These are phyloP conservation scores for Ormosia semicastrata DNA, from an alignment of 306 rosid genomes.

Conservation along the genomic window DNA sequence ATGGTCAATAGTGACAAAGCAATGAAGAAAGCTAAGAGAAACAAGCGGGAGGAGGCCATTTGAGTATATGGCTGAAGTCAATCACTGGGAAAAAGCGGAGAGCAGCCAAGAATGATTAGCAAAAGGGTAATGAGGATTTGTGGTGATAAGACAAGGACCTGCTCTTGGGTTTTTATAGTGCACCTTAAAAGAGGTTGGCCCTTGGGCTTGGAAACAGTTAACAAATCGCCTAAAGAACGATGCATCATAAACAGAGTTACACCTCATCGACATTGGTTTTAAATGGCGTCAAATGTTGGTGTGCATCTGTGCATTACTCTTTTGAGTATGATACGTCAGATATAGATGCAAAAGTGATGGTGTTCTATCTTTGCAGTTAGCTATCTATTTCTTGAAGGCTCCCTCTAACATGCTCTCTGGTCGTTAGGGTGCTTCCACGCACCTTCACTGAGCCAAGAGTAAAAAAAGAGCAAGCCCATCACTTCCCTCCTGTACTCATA, in stretches of 20 bases:
- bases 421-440: too few relatives aligned
- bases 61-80: neutral
- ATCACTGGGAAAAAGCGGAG: neutral
- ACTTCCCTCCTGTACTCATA: too few relatives aligned
- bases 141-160: neutral
- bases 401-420: too few relatives aligned
- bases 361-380: neutral
- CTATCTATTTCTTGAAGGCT: neutral
- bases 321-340: neutral
- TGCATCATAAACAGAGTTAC: neutral
- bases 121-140: neutral
- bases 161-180: neutral
- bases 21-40: conserved; percentile 10
- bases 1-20: conserved; percentile 10
- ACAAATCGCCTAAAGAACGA: neutral
- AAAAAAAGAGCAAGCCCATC: too few relatives aligned
- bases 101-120: neutral
- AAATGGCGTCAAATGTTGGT: conserved; percentile 9
- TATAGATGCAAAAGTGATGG: neutral
- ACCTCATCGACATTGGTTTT: neutral
- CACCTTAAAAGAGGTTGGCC: neutral
- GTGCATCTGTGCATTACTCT: neutral
- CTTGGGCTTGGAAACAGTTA: neutral
- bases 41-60: conserved; percentile 11
- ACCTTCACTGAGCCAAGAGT: too few relatives aligned